These are phyloP conservation scores for Camellia lanceoleosa DNA, from an alignment of 148 eudicot species.

Conservation along the genomic window DNA sequence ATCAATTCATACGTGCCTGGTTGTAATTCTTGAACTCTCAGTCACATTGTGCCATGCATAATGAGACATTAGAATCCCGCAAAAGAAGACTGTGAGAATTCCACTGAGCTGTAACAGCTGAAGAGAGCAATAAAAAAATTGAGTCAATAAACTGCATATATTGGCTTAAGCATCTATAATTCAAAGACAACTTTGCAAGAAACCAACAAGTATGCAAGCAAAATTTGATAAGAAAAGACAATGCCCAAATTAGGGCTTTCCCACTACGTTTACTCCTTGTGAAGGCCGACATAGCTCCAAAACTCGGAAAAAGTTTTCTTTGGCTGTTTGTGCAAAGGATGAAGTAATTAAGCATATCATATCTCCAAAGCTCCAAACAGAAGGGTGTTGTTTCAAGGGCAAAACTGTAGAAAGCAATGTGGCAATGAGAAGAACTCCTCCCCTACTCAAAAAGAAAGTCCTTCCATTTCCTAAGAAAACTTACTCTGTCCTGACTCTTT, in stretches of 20 bases:
- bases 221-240: not conserved
- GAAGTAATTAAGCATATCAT: no score
- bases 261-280: not conserved
- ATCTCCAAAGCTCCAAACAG: no score
- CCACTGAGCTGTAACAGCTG: slow-evolving; percentile 84
- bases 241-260: not conserved
- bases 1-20: slow-evolving; percentile 43
- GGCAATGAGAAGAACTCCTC: no score
- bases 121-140: slow-evolving; percentile 9
- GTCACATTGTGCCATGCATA: slow-evolving; percentile 96
- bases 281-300: no score
- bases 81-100: slow-evolving; percentile 86
- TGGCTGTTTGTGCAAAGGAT: no score
- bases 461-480: not conserved
- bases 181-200: not conserved
- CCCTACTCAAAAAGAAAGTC: no score
- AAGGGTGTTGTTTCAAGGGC: no score
- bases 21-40: slow-evolving; percentile 78
- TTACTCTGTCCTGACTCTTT: not conserved
- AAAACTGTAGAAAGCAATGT: no score
- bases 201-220: not conserved
- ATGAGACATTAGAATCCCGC: slow-evolving; percentile 91
- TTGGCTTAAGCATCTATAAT: not conserved
- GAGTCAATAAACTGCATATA: not conserved
- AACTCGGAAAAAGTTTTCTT: no score